Evolutionary conservation across 495 filamentous ascomycete genomes (phyloP), one percentile per base, ranked within the genome.

Genomic region (Lasiosphaeria miniovina): DNA sequence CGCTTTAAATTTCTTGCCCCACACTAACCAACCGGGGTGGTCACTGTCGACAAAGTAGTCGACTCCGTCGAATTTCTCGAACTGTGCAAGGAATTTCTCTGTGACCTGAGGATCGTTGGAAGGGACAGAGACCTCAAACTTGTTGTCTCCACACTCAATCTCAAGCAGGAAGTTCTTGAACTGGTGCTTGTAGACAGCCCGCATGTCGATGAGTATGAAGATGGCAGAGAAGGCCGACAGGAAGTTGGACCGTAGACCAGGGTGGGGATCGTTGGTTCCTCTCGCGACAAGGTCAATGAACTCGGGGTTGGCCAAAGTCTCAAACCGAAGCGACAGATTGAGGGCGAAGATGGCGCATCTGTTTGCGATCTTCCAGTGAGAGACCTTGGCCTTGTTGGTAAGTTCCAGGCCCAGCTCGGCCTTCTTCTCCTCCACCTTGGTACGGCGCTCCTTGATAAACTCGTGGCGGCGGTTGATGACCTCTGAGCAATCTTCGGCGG

Each of bases 1-100:
- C 2, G 87, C 93, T 32, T 84, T 85, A 80, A 98, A 90, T 9
- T 80, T 83, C 69, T 95, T 88, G 11, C 84, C 85, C 94, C 94
- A 99, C 6, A 94, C 90, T n/a, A 99, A 82, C 94, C 94, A 99
- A 32, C 94, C 94, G 9, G 93, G 90, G 72, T 96, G 89, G 68
- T 96, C 93, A 55, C 84, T 83, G 67, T 99, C 94, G 57, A 97
- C 84, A 63, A 90, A 96, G 70, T 93, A 95, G 56, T 96, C 83
- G 6, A 90, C 84, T 1, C 69, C 68, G 57, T 93, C 88, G 33
- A 88, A 86, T 36, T 88, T 80, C 11, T 88, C 86, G 73, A 98
- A 98, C 65, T 82, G 83, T 0, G 83, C 75, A 3, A 99, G 76
- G 65, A 89, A 95, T 24, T 88, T 77, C 57, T 88, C 66, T 0